Conservation (phyloP, 2,329 filamentous ascomycete species). For the Westerdykella sp. region DNA sequence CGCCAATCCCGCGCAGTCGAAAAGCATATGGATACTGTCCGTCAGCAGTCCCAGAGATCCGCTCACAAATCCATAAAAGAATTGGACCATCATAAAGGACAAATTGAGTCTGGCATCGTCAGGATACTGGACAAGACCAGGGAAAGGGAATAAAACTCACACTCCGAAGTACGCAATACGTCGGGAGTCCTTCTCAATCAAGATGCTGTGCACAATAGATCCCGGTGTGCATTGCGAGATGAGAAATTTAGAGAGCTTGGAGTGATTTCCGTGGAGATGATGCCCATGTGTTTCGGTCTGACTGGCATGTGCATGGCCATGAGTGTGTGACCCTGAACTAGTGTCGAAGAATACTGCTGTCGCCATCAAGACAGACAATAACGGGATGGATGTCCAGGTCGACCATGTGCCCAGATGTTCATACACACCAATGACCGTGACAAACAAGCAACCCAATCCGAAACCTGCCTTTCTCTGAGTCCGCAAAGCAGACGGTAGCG, state of each 20-base stretch:
- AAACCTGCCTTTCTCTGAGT: conserved; percentile 32
- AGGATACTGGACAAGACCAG: background rate
- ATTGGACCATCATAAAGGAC: conserved; percentile 87
- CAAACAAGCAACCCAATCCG: conserved; percentile 23
- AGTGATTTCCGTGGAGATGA: conserved; percentile 48
- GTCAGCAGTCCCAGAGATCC: conserved; percentile 92
- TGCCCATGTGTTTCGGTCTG: conserved; percentile 27
- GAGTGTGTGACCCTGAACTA: conserved; percentile 18
- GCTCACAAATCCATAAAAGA: conserved; percentile 87
- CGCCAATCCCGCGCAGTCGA: conserved; percentile 87
- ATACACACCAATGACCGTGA: conserved; percentile 19
- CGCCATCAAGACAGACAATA: conserved; percentile 28
- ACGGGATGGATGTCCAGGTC: conserved; percentile 12
- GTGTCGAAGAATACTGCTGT: conserved; percentile 40
- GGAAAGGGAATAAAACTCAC: conserved; percentile 46
- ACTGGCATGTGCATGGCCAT: conserved; percentile 25
- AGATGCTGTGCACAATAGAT: conserved; percentile 76
- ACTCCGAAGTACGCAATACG: conserved; percentile 96
- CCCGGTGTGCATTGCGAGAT: conserved; percentile 63
- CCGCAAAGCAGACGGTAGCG: conserved; percentile 38
- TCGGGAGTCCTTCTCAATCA: conserved; percentile 86
- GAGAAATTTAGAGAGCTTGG: conserved; percentile 64
- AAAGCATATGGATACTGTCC: conserved; percentile 99
- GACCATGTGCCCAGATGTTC: conserved; percentile 13
- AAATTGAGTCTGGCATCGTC: conserved; percentile 68